Evolutionary conservation across 202 grass and related monocot species (phyloP).

Genomic region (Panicum virgatum): DNA sequence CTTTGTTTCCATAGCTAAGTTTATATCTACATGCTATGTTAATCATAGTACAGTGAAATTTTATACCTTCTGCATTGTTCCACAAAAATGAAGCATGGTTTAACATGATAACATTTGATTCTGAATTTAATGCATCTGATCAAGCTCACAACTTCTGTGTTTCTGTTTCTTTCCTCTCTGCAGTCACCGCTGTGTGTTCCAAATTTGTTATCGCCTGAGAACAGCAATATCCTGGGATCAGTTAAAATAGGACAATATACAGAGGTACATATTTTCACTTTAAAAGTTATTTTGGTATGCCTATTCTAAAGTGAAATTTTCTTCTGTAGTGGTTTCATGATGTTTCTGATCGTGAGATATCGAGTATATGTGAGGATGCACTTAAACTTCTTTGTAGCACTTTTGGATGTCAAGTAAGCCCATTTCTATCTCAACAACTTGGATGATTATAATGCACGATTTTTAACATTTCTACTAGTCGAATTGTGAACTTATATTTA

Average conservation of each 20-base stretch:
- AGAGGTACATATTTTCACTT: slow-evolving; percentile 53
- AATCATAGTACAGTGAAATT: background rate
- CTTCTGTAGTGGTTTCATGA: slow-evolving; percentile 96
- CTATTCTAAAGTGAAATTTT: slow-evolving; percentile 19
- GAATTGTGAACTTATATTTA: background rate
- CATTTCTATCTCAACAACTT: slow-evolving; percentile 24
- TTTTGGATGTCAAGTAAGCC: slow-evolving; percentile 75
- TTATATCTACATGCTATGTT: background rate
- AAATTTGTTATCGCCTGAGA: slow-evolving; percentile 68
- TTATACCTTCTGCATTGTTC: background rate
- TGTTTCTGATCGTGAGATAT: slow-evolving; percentile 78
- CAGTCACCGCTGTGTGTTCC: slow-evolving; percentile 81
- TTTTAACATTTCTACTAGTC: background rate
- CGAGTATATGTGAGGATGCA: slow-evolving; percentile 88
- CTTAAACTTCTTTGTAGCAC: slow-evolving; percentile 59
- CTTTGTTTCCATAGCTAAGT: background rate
- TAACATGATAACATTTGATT: background rate
- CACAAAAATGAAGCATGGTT: background rate
- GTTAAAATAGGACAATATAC: slow-evolving; percentile 93
- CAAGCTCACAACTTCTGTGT: slow-evolving; percentile 29
- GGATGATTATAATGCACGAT: background rate
- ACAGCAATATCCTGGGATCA: slow-evolving; percentile 62
- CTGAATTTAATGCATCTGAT: slow-evolving; percentile 7
- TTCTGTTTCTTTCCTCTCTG: slow-evolving; percentile 20
- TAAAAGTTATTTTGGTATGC: slow-evolving; percentile 19